Evolutionary conservation across 148 eudicot genomes (phyloP).

Genomic region (Fagopyrum esculentum): DNA sequence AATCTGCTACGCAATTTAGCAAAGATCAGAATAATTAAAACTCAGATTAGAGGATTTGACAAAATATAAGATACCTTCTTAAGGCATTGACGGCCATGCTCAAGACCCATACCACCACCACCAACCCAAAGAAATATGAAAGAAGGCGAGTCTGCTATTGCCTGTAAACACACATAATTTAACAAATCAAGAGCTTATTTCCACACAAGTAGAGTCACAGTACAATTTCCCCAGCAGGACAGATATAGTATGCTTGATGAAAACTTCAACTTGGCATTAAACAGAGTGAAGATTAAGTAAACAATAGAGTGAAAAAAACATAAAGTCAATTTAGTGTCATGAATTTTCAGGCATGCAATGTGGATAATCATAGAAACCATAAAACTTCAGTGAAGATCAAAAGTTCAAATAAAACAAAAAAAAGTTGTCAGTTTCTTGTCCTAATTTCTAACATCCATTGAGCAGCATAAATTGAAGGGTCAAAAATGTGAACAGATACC

Average conservation of each 20-base stretch:
- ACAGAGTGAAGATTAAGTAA: neutral
- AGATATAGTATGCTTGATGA: neutral
- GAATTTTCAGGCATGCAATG: neutral
- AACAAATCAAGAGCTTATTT: neutral
- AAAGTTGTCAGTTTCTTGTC: neutral
- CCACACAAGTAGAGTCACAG: neutral
- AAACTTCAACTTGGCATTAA: neutral
- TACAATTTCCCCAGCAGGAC: neutral
- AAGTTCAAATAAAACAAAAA: neutral
- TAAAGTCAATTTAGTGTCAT: neutral
- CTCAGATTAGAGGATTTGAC: neutral
- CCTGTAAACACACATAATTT: conserved; percentile 32
- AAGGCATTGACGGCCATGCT: conserved; percentile 92
- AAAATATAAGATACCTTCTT: conserved; percentile 56
- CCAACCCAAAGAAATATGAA: conserved; percentile 99
- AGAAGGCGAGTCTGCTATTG: conserved; percentile 96
- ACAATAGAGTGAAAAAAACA: neutral
- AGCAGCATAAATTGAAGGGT: neutral
- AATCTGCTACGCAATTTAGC: neutral
- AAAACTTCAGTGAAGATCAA: neutral
- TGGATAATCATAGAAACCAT: neutral
- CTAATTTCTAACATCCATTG: neutral
- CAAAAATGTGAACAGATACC: neutral
- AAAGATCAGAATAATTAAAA: neutral
- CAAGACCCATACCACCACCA: conserved; percentile 84